Conservation (phyloP, 441 rosid genomes). For the Sinapis alba region DNA sequence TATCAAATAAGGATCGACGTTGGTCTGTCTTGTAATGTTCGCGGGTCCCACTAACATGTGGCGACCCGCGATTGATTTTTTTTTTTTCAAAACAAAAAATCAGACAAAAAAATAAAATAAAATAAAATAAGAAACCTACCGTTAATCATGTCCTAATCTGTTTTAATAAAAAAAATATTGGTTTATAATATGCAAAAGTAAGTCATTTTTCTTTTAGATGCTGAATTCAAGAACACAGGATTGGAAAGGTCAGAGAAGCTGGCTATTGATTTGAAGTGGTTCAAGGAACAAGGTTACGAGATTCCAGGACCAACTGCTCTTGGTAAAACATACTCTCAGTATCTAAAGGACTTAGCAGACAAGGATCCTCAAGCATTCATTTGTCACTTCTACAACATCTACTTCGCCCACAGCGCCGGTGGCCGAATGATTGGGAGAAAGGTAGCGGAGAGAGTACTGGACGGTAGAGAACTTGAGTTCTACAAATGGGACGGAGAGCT, state of each 20-base stretch:
- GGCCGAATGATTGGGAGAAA: conserved; percentile 97
- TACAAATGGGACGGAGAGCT: conserved; percentile 96
- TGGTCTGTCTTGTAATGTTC: no score
- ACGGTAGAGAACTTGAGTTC: conserved; percentile 75
- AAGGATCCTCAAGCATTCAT: conserved; percentile 94
- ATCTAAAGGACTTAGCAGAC: conserved; percentile 71
- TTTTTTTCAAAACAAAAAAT: no score
- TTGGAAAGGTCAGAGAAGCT: conserved; percentile 76
- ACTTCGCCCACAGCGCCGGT: conserved; percentile 95
- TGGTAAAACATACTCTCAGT: conserved; percentile 61
- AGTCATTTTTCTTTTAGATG: conserved; percentile 49
- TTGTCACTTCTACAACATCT: conserved; percentile 94
- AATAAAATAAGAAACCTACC: no score
- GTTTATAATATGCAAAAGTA: not conserved
- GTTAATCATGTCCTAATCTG: no score
- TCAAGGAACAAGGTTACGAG: conserved; percentile 77
- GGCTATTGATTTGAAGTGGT: conserved; percentile 83
- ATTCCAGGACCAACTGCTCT: conserved; percentile 85
- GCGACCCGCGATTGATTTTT: no score
- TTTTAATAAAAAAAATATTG: no score
- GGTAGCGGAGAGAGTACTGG: conserved; percentile 79
- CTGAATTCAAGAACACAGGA: conserved; percentile 84
- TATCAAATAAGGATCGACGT: no score
- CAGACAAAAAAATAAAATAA: no score
- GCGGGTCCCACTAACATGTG: no score